phyloP scores from a whole-genome alignment of 257 asterid genomes.

The Primulina eburnea region DNA sequence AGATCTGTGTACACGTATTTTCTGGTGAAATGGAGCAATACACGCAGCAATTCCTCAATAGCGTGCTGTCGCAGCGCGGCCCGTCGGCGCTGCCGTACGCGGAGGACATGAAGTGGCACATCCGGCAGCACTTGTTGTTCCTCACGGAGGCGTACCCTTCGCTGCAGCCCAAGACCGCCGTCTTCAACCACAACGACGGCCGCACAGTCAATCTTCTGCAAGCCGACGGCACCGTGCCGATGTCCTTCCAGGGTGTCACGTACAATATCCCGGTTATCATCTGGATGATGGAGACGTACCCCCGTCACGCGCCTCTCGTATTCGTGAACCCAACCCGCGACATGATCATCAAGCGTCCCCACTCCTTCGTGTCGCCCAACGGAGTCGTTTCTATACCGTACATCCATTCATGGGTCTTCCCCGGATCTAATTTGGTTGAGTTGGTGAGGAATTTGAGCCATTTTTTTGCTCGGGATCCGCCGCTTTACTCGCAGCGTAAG shows the following conservation, averaged over 20 bases:
- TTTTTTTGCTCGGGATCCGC: constrained; percentile 81
- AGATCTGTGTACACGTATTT: neutral
- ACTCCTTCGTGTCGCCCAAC: constrained; percentile 74
- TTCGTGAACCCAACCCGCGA: constrained; percentile 86
- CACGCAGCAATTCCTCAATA: constrained; percentile 72
- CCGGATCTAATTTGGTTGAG: constrained; percentile 74
- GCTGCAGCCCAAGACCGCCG: constrained; percentile 69
- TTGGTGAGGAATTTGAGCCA: constrained; percentile 58
- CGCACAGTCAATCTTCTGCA: constrained; percentile 78
- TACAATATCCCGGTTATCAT: constrained; percentile 84
- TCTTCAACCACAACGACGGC: constrained; percentile 96
- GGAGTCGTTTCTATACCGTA: constrained; percentile 81
- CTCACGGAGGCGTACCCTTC: constrained; percentile 69
- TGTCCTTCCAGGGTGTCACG: constrained; percentile 57
- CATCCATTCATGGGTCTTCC: constrained; percentile 76
- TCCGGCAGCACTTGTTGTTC: constrained; percentile 70
- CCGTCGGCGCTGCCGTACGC: constrained; percentile 71
- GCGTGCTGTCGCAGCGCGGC: constrained; percentile 77
- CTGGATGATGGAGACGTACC: constrained; percentile 91
- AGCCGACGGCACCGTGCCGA: constrained; percentile 85
- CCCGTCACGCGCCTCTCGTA: constrained; percentile 79
- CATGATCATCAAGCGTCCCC: constrained; percentile 81
- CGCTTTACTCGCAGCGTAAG: constrained; percentile 68
- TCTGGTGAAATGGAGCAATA: constrained; percentile 37
- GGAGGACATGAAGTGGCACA: constrained; percentile 73